Conservation (phyloP, 2,329 filamentous ascomycete genomes). For the Apiospora kogelbergensis region DNA sequence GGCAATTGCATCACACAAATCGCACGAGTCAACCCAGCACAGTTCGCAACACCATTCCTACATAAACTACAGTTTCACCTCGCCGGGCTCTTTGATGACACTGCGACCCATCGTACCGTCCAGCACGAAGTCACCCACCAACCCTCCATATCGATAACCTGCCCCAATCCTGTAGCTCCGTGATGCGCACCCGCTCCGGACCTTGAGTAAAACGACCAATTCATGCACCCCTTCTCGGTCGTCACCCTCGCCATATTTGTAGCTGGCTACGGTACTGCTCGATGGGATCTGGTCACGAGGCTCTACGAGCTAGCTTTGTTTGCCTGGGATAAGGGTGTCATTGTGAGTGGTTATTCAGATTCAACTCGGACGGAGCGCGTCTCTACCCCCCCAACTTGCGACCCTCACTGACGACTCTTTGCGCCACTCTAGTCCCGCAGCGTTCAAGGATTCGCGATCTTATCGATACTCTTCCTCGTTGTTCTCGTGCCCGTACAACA, state of each 20-base stretch:
- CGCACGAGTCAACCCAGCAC: background rate
- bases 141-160: background rate
- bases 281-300: slow-evolving; percentile 96
- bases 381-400: background rate
- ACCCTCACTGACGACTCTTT: slow-evolving; percentile 14
- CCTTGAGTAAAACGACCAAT: slow-evolving; percentile 35
- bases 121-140: background rate
- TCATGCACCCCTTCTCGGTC: slow-evolving; percentile 98
- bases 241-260: slow-evolving; percentile 97
- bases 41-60: background rate
- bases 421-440: slow-evolving; percentile 65
- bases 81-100: background rate
- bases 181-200: slow-evolving; percentile 9
- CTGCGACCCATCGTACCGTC: background rate
- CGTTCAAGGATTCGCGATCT: slow-evolving; percentile 77
- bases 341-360: slow-evolving; percentile 37
- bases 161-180: background rate
- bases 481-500: slow-evolving; percentile 82
- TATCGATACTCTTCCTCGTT: slow-evolving; percentile 82
- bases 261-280: slow-evolving; percentile 98
- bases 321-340: slow-evolving; percentile 97
- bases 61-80: background rate
- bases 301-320: slow-evolving; percentile 97
- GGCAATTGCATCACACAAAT: slow-evolving; percentile 8
- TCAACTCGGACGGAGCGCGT: background rate